phyloP scores from a whole-genome alignment of 2,329 filamentous ascomycete species.

The Aspergillus novofumigatus region DNA sequence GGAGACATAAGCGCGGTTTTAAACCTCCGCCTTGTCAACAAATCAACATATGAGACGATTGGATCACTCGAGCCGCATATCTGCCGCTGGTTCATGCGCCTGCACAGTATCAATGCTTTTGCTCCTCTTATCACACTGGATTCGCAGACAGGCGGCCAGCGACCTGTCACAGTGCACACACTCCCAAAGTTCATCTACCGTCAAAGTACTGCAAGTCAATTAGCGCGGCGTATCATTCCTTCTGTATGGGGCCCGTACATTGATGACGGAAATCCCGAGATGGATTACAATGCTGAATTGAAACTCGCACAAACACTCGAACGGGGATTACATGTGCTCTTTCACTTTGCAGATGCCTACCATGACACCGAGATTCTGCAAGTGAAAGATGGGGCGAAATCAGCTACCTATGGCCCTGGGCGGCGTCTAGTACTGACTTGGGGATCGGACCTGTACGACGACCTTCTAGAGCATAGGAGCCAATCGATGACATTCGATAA shows the following conservation, averaged over 20 bases:
- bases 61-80: slow-evolving; percentile 23
- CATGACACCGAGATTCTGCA: slow-evolving; percentile 13
- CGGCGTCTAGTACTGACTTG: slow-evolving; percentile 13
- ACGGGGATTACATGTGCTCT: slow-evolving; percentile 25
- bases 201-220: slow-evolving; percentile 15
- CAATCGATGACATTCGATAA: slow-evolving; percentile 13
- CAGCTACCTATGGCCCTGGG: slow-evolving; percentile 12
- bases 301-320: slow-evolving; percentile 22
- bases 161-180: slow-evolving; percentile 18
- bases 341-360: slow-evolving; percentile 27
- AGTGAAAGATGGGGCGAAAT: slow-evolving; percentile 2
- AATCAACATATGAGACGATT: slow-evolving; percentile 23
- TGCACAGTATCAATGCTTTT: slow-evolving; percentile 56
- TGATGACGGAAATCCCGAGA: slow-evolving; percentile 17
- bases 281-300: slow-evolving; percentile 25
- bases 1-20: slow-evolving; percentile 19
- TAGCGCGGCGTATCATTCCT: slow-evolving; percentile 23
- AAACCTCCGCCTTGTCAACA: slow-evolving; percentile 23
- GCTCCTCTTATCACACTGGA: slow-evolving; percentile 49
- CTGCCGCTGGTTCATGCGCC: slow-evolving; percentile 25
- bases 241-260: slow-evolving; percentile 27
- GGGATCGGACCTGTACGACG: slow-evolving; percentile 19
- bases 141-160: slow-evolving; percentile 19
- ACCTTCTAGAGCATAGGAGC: slow-evolving; percentile 11
- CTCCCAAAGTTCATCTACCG: slow-evolving; percentile 21